A percentile compares a stretch with the other conserved stretches of the same genome.
phyloP scores from a whole-genome alignment of 2,329 filamentous ascomycete genomes.

The Cercospora janseana region DNA sequence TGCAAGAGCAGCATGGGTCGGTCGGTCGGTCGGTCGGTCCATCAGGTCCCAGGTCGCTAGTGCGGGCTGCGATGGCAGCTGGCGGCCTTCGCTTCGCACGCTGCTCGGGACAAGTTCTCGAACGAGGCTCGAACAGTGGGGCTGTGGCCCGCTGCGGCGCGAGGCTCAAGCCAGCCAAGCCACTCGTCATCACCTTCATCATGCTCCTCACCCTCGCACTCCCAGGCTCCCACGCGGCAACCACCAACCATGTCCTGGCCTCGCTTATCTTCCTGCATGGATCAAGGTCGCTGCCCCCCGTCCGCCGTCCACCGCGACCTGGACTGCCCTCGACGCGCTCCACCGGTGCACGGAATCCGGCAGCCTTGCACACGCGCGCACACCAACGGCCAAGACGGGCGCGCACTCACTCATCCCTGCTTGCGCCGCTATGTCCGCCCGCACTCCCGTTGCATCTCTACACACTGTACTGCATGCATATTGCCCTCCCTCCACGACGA shows the following conservation, averaged over 20 bases:
- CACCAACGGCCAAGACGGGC: neutral
- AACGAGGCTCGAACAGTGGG: slow-evolving; percentile 9
- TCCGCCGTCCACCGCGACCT: neutral
- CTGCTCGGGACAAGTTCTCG: slow-evolving; percentile 11
- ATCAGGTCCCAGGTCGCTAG: too few species aligned
- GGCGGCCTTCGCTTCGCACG: slow-evolving; percentile 13
- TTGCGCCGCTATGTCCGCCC: neutral
- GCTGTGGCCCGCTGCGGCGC: neutral
- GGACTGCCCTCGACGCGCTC: neutral
- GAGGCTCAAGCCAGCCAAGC: slow-evolving; percentile 5
- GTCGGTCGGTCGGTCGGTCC: too few species aligned
- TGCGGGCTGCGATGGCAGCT: too few species aligned
- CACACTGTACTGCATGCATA: neutral
- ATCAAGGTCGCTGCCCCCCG: neutral
- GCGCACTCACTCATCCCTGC: neutral
- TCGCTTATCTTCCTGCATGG: slow-evolving; percentile 13
- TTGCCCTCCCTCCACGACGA: neutral
- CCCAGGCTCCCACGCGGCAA: neutral
- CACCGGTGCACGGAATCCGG: slow-evolving; percentile 9
- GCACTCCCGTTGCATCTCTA: neutral
- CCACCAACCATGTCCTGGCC: slow-evolving; percentile 3
- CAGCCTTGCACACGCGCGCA: slow-evolving; percentile 9
- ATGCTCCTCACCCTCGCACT: too few species aligned
- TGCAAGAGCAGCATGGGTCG: too few species aligned
- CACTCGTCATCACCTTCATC: too few species aligned